phyloP scores from a whole-genome alignment of 2,329 filamentous ascomycete genomes.

The Sodiomyces alkalinus region DNA sequence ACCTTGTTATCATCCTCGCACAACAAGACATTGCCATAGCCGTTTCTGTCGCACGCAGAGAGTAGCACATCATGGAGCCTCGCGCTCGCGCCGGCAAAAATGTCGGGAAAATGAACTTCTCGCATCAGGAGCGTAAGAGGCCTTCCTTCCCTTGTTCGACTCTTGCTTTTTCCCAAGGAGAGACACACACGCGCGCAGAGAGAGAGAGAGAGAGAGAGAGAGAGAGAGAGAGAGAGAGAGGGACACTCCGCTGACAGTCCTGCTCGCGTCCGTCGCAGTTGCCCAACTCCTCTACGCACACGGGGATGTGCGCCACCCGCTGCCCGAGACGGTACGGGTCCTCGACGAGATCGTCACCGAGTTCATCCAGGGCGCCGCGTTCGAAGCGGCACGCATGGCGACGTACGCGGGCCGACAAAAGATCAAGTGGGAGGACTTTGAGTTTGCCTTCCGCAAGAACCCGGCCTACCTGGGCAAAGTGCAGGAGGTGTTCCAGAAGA shows the following conservation, averaged over 20 bases:
- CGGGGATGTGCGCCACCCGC: constrained; percentile 62
- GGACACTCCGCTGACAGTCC: neutral
- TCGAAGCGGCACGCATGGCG: constrained; percentile 74
- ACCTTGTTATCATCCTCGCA: too few relatives aligned
- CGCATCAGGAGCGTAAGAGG: constrained; percentile 54
- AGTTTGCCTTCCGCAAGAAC: constrained; percentile 81
- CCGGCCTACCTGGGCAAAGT: constrained; percentile 77
- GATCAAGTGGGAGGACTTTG: constrained; percentile 96
- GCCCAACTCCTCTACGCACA: constrained; percentile 63
- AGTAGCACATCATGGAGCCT: constrained; percentile 49
- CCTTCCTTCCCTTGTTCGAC: constrained; percentile 6
- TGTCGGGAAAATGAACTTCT: constrained; percentile 73
- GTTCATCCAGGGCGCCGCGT: constrained; percentile 88
- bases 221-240: too few relatives aligned
- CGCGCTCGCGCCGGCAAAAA: constrained; percentile 64
- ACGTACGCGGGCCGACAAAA: constrained; percentile 83
- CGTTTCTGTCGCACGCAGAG: neutral
- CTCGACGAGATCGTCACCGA: constrained; percentile 94
- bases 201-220: too few relatives aligned
- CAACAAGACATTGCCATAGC: neutral
- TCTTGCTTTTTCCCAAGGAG: neutral
- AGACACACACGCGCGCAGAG: neutral
- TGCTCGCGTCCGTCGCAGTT: constrained; percentile 28
- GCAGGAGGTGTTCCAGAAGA: constrained; percentile 77
- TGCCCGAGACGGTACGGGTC: constrained; percentile 70